Evolutionary conservation across 2,329 filamentous ascomycete genomes (phyloP).

Genomic region (Hypoxylon sp.): DNA sequence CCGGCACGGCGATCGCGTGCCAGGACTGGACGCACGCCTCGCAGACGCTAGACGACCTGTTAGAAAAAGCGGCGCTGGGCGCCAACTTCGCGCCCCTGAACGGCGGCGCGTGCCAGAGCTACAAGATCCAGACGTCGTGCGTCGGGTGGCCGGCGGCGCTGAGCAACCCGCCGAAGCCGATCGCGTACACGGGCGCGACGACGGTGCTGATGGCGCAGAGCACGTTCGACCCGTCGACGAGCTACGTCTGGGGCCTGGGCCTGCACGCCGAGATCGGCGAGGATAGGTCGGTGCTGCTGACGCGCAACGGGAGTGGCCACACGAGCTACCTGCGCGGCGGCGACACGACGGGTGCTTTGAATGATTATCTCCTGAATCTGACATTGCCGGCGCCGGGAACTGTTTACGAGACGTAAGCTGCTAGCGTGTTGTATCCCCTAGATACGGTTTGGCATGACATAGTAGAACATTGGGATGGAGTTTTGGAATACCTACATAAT

Average conservation of each 20-base stretch:
- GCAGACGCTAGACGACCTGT: constrained; percentile 42
- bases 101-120: constrained; percentile 52
- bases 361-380: constrained; percentile 51
- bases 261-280: constrained; percentile 48
- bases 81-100: constrained; percentile 52
- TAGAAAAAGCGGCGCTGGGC: constrained; percentile 48
- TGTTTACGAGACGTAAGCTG: constrained; percentile 31
- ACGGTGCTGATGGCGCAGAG: constrained; percentile 55
- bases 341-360: constrained; percentile 49
- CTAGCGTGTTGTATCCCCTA: neutral
- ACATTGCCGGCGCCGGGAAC: constrained; percentile 49
- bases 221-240: constrained; percentile 56
- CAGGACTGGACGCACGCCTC: constrained; percentile 53
- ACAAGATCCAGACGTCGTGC: constrained; percentile 53
- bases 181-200: constrained; percentile 43
- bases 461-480: neutral
- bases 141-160: constrained; percentile 55
- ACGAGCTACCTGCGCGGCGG: constrained; percentile 52
- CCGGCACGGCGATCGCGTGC: constrained; percentile 53
- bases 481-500: neutral
- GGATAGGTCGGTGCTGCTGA: constrained; percentile 52
- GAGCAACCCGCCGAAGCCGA: constrained; percentile 51
- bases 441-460: neutral
- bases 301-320: constrained; percentile 55
- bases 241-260: constrained; percentile 53